Percentiles rank a stretch among this genome's conserved stretches.
These are phyloP conservation scores for Phytophthora boehmeriae DNA, from an alignment of 352 stramenopile species.

Conservation along the genomic window DNA sequence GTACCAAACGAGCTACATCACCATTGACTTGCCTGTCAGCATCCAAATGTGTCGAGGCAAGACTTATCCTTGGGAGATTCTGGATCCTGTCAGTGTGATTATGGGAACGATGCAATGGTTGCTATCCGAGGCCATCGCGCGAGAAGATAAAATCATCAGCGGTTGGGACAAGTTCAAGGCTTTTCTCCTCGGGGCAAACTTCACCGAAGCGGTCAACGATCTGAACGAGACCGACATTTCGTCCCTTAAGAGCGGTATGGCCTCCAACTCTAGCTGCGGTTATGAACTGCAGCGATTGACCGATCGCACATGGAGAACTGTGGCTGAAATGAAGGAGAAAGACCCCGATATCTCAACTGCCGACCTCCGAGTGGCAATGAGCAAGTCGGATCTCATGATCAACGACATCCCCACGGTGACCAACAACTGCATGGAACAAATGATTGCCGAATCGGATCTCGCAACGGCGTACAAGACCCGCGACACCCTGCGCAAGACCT, in stretches of 20 bases:
- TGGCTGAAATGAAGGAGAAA: constrained; percentile 15
- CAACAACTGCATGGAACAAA: constrained; percentile 23
- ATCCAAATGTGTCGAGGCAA: constrained; percentile 20
- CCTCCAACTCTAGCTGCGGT: constrained; percentile 32
- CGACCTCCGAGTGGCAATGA: constrained; percentile 15
- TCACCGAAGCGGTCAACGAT: constrained; percentile 15
- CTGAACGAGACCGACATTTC: constrained; percentile 27
- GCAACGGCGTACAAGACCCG: constrained; percentile 15
- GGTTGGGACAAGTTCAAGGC: constrained; percentile 21
- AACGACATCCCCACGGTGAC: constrained; percentile 16
- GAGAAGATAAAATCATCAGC: constrained; percentile 12
- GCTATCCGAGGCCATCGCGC: constrained; percentile 10
- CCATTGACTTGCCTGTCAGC: constrained; percentile 21
- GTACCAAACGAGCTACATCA: constrained; percentile 26
- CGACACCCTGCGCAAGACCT: constrained; percentile 16
- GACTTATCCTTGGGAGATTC: constrained; percentile 5
- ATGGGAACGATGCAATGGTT: constrained; percentile 15
- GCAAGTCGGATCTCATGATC: constrained; percentile 17
- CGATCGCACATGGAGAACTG: constrained; percentile 22
- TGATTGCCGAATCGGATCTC: constrained; percentile 12
- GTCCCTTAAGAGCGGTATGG: constrained; percentile 25
- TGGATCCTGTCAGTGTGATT: constrained; percentile 13
- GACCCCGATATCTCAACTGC: constrained; percentile 10
- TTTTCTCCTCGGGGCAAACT: constrained; percentile 15
- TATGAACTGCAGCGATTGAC: constrained; percentile 26